Base-by-base conservation (phyloP, 2,329 filamentous ascomycete species). In the Neofusicoccum umdonicola region DNA sequence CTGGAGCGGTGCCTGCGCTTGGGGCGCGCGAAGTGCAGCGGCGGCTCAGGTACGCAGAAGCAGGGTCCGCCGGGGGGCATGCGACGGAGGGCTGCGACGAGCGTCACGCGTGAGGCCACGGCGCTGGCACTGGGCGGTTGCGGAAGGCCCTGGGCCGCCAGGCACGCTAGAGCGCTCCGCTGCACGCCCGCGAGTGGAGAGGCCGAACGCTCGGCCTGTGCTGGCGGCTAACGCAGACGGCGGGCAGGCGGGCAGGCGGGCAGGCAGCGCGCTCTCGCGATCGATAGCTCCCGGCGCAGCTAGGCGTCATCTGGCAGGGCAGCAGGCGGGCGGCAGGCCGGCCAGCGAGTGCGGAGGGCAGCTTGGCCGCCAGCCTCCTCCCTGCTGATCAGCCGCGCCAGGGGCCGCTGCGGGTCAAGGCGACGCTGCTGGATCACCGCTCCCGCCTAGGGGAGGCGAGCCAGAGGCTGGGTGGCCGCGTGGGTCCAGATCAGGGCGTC, bases 271-370 rank as follows among this genome's bases (percentile, higher is more conserved):
- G 34, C 51, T 22, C 9, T 31, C 27, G 52, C 56, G 56, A 47
- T 61, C 45, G 47, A 50, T 62, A 50, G 45, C 58, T 62, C 34
- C 58, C 58, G 44, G 58, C 58, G 45, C 47, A 62, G 47, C 58
- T 45, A 41, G 37, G 56, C 56, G 56, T 60, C 56, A 60, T 60
- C 56, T 60, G 56, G 56, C 41, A 60, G 56, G 42, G 8, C n/a
- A 17, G 47, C 45, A 22, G 45, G 17, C 5, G 17, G 8, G 22
- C 27, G 47, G 47, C 7, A 51, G 47, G 47, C 5, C 8, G 45
- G 47, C 22, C 47, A 41, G 39, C 39, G 39, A 31, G 27, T 31
- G 27, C 27, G 27, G 27, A 31, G 27, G 27, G 27, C 27, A 31
- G 27, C 27, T 31, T 31, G 5, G 27, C 27, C 27, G 27, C 27